Evolutionary conservation across 352 stramenopile species (phyloP).

Genomic region (Phytophthora syringae): DNA sequence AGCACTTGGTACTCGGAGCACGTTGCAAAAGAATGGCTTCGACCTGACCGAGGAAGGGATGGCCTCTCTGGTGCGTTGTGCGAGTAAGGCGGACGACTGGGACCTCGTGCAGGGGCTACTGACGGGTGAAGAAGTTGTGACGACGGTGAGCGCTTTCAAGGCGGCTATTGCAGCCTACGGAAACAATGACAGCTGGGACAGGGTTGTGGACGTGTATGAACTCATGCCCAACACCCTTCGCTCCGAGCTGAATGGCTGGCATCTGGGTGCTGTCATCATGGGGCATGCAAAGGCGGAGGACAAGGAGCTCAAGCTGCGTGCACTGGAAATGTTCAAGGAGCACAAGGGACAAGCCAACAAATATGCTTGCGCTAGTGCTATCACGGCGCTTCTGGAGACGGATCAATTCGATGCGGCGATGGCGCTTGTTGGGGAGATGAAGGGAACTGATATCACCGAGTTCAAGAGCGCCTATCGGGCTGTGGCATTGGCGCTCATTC

Average conservation of each 20-base stretch:
- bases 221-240: slow-evolving; percentile 50
- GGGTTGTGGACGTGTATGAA: slow-evolving; percentile 58
- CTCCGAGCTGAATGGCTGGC: slow-evolving; percentile 42
- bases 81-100: slow-evolving; percentile 56
- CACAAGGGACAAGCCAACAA: slow-evolving; percentile 44
- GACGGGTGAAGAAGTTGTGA: slow-evolving; percentile 36
- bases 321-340: slow-evolving; percentile 53
- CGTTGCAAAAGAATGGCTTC: slow-evolving; percentile 51
- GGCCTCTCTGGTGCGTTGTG: slow-evolving; percentile 69
- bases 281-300: slow-evolving; percentile 53
- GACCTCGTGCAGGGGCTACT: slow-evolving; percentile 60
- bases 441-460: slow-evolving; percentile 48
- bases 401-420: slow-evolving; percentile 53
- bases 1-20: slow-evolving; percentile 54
- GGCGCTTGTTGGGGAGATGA: slow-evolving; percentile 48
- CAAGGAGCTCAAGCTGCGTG: slow-evolving; percentile 32
- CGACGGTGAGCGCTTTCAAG: slow-evolving; percentile 66
- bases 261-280: slow-evolving; percentile 70
- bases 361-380: slow-evolving; percentile 60
- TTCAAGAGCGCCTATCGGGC: slow-evolving; percentile 58
- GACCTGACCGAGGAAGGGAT: slow-evolving; percentile 70
- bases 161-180: slow-evolving; percentile 69
- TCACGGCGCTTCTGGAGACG: slow-evolving; percentile 52
- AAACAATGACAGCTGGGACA: slow-evolving; percentile 61
- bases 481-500: slow-evolving; percentile 58